Evolutionary conservation across 2,329 filamentous ascomycete genomes (phyloP).

Genomic region (Pseudogymnoascus pannorum): DNA sequence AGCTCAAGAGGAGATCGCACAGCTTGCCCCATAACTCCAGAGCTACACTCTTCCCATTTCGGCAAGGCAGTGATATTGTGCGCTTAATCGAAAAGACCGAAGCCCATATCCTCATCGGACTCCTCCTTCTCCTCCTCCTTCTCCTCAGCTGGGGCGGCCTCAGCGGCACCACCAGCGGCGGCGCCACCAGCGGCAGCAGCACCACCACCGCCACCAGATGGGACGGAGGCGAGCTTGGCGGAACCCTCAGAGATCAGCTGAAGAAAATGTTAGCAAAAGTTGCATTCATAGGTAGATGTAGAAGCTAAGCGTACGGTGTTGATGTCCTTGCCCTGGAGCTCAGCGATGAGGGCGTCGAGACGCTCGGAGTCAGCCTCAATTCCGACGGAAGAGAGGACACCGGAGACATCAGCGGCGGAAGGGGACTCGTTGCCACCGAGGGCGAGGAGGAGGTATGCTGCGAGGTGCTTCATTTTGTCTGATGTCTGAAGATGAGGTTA

Average conservation of each 20-base stretch:
- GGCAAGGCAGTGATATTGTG: constrained; percentile 19
- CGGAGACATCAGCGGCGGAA: constrained; percentile 78
- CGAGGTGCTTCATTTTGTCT: constrained; percentile 98
- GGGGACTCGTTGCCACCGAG: constrained; percentile 89
- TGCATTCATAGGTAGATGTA: too few species aligned
- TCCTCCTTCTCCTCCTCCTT: constrained; percentile 66
- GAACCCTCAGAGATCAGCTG: constrained; percentile 89
- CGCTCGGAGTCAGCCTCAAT: constrained; percentile 89
- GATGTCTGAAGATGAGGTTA: constrained; percentile 26
- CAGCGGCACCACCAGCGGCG: constrained; percentile 59
- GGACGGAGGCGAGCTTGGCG: constrained; percentile 93
- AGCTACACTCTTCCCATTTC: neutral
- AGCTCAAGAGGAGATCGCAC: constrained; percentile 22
- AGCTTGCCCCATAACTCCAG: constrained; percentile 21
- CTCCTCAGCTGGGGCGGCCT: constrained; percentile 53
- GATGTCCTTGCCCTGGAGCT: constrained; percentile 90
- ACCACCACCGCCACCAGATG: constrained; percentile 78
- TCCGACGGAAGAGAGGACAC: constrained; percentile 85
- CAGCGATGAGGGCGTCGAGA: constrained; percentile 75
- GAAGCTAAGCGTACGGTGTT: constrained; percentile 61
- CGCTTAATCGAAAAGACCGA: constrained; percentile 69
- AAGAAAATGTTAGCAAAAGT: constrained; percentile 19
- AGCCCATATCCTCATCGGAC: constrained; percentile 71
- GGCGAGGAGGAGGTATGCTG: constrained; percentile 94
- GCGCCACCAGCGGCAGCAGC: constrained; percentile 60